Base-by-base conservation (phyloP, 345 rosid species). In the Mallotus nudiflorus region DNA sequence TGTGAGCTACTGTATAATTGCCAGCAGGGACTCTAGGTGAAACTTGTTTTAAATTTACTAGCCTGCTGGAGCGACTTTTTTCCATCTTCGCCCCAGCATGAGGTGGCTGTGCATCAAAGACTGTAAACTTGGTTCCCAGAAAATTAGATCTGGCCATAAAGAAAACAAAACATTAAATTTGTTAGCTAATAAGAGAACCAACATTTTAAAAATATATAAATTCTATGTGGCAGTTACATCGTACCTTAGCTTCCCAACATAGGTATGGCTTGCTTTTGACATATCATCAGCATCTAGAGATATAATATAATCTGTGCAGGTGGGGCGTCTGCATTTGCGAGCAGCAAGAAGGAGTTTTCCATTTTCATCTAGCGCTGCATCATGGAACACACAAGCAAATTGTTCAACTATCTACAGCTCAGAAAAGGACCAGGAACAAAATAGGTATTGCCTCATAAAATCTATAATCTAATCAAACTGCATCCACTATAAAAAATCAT, bases 261-360 rank as follows among this genome's bases (percentile, higher is more conserved):
- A 77, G 5, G 73, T 56, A 67, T 39, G 39, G 56, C 81, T 77
- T 14, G 70, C 73, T 65, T 72, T 77, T 9, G 81, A 77, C 66
- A 77, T 56, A 49, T 77, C 73, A 54, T 64, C 66, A 48, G 70
- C 42, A 72, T 63, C 51, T 39, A 77, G 53, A 72, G 81, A 77
- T 42, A 77, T 55, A 44, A 77, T 68, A 62, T 72, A 72, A 67
- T 77, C 81, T 4, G 81, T 77, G 72, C 68, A 77, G 42, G 81
- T 77, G 48, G 81, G 66, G 14, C 81, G 77, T 63, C 77, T 72
- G 19, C 61, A 67, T 55, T 72, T 77, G 33, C 81, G 81, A 27
- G 81, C 81, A 68, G 81, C 81, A 49, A 77, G 73, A 72, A 77
- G 77, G 68, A 77, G 71, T 48, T 77, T 77, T 15, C 81, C 81